Conservation (phyloP, 164 flowering plant species). For the Akebia trifoliata region DNA sequence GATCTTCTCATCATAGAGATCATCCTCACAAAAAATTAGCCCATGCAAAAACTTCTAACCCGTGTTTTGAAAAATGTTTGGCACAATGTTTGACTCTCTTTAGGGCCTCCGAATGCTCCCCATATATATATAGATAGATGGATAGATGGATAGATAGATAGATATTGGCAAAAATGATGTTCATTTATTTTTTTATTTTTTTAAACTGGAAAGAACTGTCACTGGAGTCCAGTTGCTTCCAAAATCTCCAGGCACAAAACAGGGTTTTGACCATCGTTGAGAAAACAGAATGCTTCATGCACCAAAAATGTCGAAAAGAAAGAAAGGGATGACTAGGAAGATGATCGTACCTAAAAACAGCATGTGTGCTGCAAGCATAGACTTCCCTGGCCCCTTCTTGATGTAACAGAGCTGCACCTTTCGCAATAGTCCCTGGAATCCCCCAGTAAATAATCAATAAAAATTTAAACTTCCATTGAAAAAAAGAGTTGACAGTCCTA, state of each 20-base stretch:
- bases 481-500: no score
- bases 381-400: conserved; percentile 96
- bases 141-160: no score
- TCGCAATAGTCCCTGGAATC: conserved; percentile 71
- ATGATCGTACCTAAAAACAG: conserved; percentile 70
- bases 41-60: no score
- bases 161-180: no score
- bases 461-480: not conserved
- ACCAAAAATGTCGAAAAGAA: not conserved
- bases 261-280: not conserved
- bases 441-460: conserved; percentile 12
- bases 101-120: no score
- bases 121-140: no score
- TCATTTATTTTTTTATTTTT: no score
- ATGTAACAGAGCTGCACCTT: conserved; percentile 83
- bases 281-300: not conserved
- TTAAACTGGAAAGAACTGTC: no score
- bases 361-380: conserved; percentile 88
- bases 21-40: no score
- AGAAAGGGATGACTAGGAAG: not conserved
- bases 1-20: no score
- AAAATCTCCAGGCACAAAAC: not conserved
- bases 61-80: no score
- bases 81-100: no score
- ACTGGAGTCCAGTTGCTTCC: not conserved